A percentile compares a stretch with the other conserved stretches of the same genome.
These are phyloP conservation scores for Aureoboletus auriporus DNA, from an alignment of 768 basidiomycete genomes.

Conservation along the genomic window DNA sequence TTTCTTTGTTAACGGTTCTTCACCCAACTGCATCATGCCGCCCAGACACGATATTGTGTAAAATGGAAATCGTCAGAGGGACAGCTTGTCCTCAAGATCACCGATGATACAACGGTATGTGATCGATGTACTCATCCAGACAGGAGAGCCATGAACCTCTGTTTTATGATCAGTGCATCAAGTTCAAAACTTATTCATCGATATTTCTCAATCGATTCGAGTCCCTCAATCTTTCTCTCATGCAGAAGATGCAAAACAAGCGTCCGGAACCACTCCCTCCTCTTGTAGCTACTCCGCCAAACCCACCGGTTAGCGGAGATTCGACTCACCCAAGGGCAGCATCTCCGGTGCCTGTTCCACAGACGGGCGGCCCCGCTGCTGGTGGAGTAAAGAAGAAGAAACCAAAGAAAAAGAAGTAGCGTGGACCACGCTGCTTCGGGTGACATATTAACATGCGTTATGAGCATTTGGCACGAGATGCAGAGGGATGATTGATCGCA, in stretches of 20 bases:
- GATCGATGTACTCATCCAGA: not conserved
- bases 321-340: slow-evolving; percentile 28
- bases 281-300: slow-evolving; percentile 5
- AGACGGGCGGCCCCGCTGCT: slow-evolving; percentile 31
- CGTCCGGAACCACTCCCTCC: slow-evolving; percentile 33
- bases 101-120: slow-evolving; percentile 83
- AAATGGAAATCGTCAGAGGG: slow-evolving; percentile 88
- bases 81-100: slow-evolving; percentile 89
- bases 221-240: slow-evolving; percentile 78
- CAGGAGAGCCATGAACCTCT: not conserved
- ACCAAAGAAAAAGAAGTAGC: slow-evolving; percentile 71
- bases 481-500: slow-evolving; percentile 4
- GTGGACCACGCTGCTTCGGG: not conserved
- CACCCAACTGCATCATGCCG: slow-evolving; percentile 1
- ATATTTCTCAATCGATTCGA: slow-evolving; percentile 97
- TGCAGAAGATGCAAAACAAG: slow-evolving; percentile 82
- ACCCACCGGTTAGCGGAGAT: slow-evolving; percentile 17
- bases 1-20: not conserved
- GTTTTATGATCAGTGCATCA: slow-evolving; percentile 65
- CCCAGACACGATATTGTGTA: slow-evolving; percentile 82
- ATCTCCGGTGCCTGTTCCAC: slow-evolving; percentile 32
- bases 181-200: slow-evolving; percentile 93
- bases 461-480: not conserved
- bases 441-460: slow-evolving; percentile 7
- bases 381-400: slow-evolving; percentile 83